Conservation (phyloP, 441 rosid genomes). For the Erodium trifolium region DNA sequence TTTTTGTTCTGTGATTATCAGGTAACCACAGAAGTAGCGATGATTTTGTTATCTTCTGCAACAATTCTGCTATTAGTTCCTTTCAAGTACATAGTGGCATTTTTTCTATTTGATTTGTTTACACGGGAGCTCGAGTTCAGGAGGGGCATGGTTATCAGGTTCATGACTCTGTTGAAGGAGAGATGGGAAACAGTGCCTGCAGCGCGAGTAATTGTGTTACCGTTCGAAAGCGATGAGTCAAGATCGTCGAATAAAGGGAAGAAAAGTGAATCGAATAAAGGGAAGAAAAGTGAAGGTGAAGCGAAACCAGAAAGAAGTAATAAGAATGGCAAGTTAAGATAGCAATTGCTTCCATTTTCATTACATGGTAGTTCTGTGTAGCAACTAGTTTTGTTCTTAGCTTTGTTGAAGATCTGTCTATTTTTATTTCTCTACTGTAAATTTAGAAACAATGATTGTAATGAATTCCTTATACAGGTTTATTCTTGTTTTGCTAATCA, state of each 20-base stretch:
- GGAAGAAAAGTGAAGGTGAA: slow-evolving; percentile 23
- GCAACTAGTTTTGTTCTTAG: too few relatives aligned
- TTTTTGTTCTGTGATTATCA: slow-evolving; percentile 21
- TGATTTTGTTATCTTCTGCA: slow-evolving; percentile 53
- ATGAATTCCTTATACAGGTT: too few relatives aligned
- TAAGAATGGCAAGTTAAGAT: slow-evolving; percentile 22
- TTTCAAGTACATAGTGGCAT: slow-evolving; percentile 71
- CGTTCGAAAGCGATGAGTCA: slow-evolving; percentile 44
- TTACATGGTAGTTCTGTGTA: too few relatives aligned
- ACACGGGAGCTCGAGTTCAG: slow-evolving; percentile 84
- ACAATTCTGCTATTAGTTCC: slow-evolving; percentile 55
- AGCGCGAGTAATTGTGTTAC: slow-evolving; percentile 69
- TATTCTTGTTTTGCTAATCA: too few relatives aligned
- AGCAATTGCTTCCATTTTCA: background rate
- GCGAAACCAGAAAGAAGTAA: slow-evolving; percentile 28
- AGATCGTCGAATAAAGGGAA: slow-evolving; percentile 28
- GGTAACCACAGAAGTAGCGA: slow-evolving; percentile 78
- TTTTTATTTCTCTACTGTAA: too few relatives aligned
- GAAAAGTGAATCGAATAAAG: slow-evolving; percentile 6
- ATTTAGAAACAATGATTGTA: too few relatives aligned
- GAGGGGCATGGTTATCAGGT: slow-evolving; percentile 61
- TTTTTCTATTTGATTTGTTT: slow-evolving; percentile 62
- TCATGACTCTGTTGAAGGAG: slow-evolving; percentile 51
- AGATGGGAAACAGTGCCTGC: slow-evolving; percentile 90
- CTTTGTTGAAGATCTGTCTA: too few relatives aligned